phyloP scores from a whole-genome alignment of 1,139 yeast species.

The Pichia sp. region DNA sequence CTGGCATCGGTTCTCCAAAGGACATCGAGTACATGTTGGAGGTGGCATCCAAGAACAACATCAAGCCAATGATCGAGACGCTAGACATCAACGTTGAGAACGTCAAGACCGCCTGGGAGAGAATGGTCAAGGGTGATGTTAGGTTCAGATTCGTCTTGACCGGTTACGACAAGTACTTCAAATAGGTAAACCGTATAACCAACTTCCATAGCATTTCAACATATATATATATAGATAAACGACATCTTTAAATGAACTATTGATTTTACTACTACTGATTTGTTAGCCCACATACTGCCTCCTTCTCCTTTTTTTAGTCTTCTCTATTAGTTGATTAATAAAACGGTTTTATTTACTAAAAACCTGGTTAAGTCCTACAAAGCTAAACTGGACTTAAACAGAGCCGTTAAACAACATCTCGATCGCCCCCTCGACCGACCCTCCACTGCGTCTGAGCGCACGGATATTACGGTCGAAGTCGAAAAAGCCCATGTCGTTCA shows the following conservation, averaged over 20 bases:
- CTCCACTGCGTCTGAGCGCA: constrained; percentile 92
- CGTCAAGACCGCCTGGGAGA: constrained; percentile 46
- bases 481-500: constrained; percentile 93
- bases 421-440: constrained; percentile 94
- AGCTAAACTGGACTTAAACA: constrained; percentile 18
- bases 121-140: constrained; percentile 52
- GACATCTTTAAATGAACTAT: no score
- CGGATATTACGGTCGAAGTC: constrained; percentile 90
- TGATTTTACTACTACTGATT: no score
- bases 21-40: constrained; percentile 55
- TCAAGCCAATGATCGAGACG: constrained; percentile 57
- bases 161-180: constrained; percentile 41
- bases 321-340: no score
- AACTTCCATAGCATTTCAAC: no score
- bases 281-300: no score
- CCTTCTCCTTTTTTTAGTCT: no score
- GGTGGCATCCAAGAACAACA: constrained; percentile 48
- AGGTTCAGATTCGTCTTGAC: constrained; percentile 64
- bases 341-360: neutral
- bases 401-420: constrained; percentile 74
- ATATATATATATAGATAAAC: no score
- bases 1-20: constrained; percentile 40
- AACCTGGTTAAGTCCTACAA: neutral
- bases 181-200: neutral
- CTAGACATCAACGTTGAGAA: constrained; percentile 48